Evolutionary conservation across 2,329 filamentous ascomycete genomes (phyloP), one percentile per base, ranked within the genome.

Genomic region (Paecilomyces sp.): DNA sequence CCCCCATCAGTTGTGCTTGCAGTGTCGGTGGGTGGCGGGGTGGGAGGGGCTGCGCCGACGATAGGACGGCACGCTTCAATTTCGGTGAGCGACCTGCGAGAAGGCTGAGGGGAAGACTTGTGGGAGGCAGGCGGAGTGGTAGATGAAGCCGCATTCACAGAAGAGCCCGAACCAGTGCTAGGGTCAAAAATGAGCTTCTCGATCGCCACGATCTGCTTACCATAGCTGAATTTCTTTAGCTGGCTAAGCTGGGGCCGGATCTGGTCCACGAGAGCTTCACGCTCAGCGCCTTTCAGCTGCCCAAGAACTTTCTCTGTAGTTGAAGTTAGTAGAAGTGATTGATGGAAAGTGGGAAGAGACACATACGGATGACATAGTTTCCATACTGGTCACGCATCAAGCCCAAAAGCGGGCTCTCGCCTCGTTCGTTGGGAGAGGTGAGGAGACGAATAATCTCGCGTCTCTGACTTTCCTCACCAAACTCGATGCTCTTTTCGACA

Each of bases 351-450:
- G 28, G 58, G n/a, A 24, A 41, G 52, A 11, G 24, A n/a, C 28
- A 86, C 91, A 86, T 85, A 96, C 92, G 93, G 62, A 97, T 89
- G 5, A 97, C 93, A 72, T 97, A 99, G 74, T 99, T 99, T 61
- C 91, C 94, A 72, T 88, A 97, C 64, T 91, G 89, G 71, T 99
- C 93, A 64, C 88, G 90, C 82, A 97, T 92, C 76, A 97, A 82
- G 24, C 83, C 80, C 62, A 88, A 82, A 41, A 97, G 77, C n/a
- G 87, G 85, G 59, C 81, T 88, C 59, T 86, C 85, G 12, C 89
- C 89, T 52, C 89, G 84, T 7, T 83, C 81, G 57, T 84, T 84
- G 15, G 80, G 72, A 1, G 81, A 80, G 1, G 83, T 86, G 28
- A 92, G 78, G 60, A 84, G 81, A 56, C 80, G 78, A 57, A 90